Evolutionary conservation across 768 basidiomycete species (phyloP), one percentile per base, ranked within the genome.

Genomic region (Suillus discolor): DNA sequence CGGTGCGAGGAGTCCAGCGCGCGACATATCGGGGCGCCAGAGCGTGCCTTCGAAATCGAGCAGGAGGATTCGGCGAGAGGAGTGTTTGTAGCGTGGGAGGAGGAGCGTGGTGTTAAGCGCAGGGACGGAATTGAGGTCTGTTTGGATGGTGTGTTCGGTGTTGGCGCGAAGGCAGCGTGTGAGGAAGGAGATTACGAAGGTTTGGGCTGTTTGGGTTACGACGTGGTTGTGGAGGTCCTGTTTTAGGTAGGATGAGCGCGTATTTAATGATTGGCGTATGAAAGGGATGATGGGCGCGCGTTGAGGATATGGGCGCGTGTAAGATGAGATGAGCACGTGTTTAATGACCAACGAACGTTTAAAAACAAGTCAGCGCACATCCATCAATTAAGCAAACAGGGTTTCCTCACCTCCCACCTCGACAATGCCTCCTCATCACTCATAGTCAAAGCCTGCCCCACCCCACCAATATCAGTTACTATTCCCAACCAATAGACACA

Each of bases 161-260:
- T 92, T 84, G 39, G 89, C 87, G 57, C 92, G 89, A 34, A 93
- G 72, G 70, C 87, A 88, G 18, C 93, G 85, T 6, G 84, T 89
- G 67, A 94, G 84, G 86, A 94, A 94, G 5, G 87, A 84, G 4
- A 83, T 91, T 49, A 90, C 89, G 74, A 94, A 96, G 0, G 90
- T 83, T 71, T 96, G 94, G 0, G 94, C 93, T 0, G 91, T 94
- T 73, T 96, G 94, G 0, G 91, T 91, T 15, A 87, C 87, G 61
- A 96, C 94, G 68, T 96, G 94, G 67, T 85, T 87, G 74, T 95
- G 92, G 0, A 96, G 80, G 65, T 96, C 94, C 82, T 84, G 53
- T 45, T 61, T 54, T 6, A 11, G 41, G 44, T 60, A 34, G 16
- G 11, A 36, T 64, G 31, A 34, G 63, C 9, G 39, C 13, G 47